Percentiles rank a stretch among this genome's conserved stretches.
These are phyloP conservation scores for Phytophthora europaea DNA, from an alignment of 352 stramenopile genomes.

Conservation along the genomic window DNA sequence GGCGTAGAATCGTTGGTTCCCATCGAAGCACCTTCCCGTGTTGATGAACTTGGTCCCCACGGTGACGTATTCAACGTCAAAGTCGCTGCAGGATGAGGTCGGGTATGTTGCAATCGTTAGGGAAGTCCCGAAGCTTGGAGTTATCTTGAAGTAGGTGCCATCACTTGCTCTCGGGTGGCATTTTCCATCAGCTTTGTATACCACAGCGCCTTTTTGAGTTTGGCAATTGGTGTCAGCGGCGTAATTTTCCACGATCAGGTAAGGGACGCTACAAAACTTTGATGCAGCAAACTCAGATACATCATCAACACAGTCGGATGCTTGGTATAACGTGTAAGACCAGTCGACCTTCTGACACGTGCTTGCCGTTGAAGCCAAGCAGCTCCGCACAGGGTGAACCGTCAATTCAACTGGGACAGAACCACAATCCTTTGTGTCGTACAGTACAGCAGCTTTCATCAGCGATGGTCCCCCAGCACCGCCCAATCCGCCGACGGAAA, in stretches of 20 bases:
- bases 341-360: not conserved
- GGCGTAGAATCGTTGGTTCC: slow-evolving; percentile 2
- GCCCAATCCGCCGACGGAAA: not conserved
- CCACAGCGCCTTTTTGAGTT: not conserved
- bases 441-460: not conserved
- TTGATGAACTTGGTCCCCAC: slow-evolving; percentile 16
- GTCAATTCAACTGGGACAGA: not conserved
- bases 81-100: not conserved
- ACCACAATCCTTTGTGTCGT: not conserved
- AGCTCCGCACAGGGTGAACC: not conserved
- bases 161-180: not conserved
- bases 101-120: slow-evolving; percentile 11
- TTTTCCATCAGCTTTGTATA: slow-evolving; percentile 11
- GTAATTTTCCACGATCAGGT: slow-evolving; percentile 14
- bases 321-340: not conserved
- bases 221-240: slow-evolving; percentile 1
- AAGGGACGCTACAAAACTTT: not conserved
- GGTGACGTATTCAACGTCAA: not conserved
- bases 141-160: slow-evolving; percentile 8
- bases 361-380: not conserved
- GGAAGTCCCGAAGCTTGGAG: not conserved
- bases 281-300: not conserved
- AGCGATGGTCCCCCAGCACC: not conserved
- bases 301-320: not conserved
- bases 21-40: slow-evolving; percentile 8